Conservation (phyloP, 345 rosid species). For the Salix udensis region DNA sequence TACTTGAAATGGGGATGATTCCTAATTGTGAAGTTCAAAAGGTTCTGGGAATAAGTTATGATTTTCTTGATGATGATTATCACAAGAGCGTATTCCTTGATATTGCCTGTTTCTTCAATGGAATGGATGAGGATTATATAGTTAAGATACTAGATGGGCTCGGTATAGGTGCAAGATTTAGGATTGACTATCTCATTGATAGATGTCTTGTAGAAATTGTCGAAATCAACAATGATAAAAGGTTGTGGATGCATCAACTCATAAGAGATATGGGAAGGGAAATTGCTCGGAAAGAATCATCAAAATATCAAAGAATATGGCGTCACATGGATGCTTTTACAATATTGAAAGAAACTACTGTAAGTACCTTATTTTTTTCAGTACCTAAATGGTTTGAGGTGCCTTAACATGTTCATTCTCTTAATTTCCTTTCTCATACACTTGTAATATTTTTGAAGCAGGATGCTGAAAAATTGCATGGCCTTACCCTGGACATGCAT, state of each 20-base stretch:
- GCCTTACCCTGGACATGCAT: too few species aligned
- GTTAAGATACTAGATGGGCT: not conserved
- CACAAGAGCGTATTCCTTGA: not conserved
- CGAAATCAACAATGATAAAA: too few species aligned
- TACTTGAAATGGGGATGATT: not conserved
- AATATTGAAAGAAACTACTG: not conserved
- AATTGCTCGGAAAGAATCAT: not conserved
- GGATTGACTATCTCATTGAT: too few species aligned
- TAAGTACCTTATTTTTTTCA: not conserved
- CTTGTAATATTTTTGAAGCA: not conserved
- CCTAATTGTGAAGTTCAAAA: not conserved
- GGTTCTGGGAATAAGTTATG: not conserved
- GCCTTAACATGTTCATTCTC: too few species aligned
- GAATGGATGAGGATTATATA: not conserved
- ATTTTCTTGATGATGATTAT: not conserved
- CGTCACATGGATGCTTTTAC: not conserved
- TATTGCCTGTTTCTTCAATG: not conserved
- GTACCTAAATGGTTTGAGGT: too few species aligned
- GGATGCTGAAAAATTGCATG: not conserved
- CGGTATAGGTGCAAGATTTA: not conserved
- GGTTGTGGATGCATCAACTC: too few species aligned
- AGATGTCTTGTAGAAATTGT: too few species aligned
- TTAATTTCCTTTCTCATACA: not conserved
- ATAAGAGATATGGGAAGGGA: too few species aligned
- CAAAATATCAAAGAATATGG: not conserved